A percentile compares a stretch with the other conserved stretches of the same genome.
phyloP scores from a whole-genome alignment of 73 alveolate genomes.

The Paramecium caudatum region DNA sequence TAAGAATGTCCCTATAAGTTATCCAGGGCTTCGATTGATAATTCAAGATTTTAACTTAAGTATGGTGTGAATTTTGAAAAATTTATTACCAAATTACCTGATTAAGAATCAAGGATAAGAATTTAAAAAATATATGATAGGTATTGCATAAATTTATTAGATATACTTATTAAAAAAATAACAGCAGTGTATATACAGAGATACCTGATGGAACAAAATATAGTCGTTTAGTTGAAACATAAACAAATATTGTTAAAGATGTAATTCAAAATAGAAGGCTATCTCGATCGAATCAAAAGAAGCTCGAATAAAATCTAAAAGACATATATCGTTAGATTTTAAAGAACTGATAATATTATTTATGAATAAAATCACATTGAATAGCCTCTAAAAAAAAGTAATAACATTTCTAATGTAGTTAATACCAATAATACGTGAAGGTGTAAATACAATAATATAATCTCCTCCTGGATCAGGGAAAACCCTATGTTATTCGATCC shows the following conservation, averaged over 20 bases:
- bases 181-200: not conserved
- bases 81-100: not conserved
- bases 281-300: constrained; percentile 20
- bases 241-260: constrained; percentile 9
- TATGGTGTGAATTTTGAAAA: constrained; percentile 33
- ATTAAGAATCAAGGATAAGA: constrained; percentile 30
- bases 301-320: constrained; percentile 10
- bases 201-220: constrained; percentile 30
- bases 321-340: not conserved
- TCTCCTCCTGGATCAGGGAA: constrained; percentile 38
- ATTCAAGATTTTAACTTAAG: not conserved
- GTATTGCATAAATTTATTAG: not conserved
- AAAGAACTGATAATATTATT: constrained; percentile 25
- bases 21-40: not conserved
- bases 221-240: not conserved
- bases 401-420: not conserved
- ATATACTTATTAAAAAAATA: not conserved
- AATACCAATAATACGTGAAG: not conserved
- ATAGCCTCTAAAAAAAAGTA: not conserved
- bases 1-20: not conserved
- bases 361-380: too few species aligned
- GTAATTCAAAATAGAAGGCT: not conserved
- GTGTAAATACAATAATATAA: not conserved
- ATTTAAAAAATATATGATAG: constrained; percentile 34
- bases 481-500: not conserved